Conservation (phyloP, 352 stramenopile species). For the Pythium sp. region DNA sequence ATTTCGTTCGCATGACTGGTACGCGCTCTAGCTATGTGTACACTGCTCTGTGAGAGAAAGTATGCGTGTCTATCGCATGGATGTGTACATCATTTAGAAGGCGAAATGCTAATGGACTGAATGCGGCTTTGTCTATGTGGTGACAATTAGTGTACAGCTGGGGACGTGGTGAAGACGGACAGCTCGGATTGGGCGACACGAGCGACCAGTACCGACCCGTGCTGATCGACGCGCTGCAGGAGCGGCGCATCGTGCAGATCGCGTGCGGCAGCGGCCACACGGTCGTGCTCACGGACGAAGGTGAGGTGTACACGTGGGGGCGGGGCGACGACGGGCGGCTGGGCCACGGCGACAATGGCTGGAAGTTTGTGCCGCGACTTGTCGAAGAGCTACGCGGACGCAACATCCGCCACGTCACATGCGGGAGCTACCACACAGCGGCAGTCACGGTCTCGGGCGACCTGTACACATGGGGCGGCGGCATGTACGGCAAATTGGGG, state of each 20-base stretch:
- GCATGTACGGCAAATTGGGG: conserved; percentile 95
- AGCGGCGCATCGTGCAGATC: conserved; percentile 85
- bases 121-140: not conserved
- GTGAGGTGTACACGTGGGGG: conserved; percentile 89
- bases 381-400: conserved; percentile 90
- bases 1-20: conserved; percentile 6
- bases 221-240: conserved; percentile 77
- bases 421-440: conserved; percentile 95
- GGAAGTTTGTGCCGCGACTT: conserved; percentile 96
- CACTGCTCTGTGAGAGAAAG: not conserved
- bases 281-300: conserved; percentile 86
- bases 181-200: conserved; percentile 83
- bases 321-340: conserved; percentile 86
- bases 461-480: conserved; percentile 93
- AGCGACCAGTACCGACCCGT: conserved; percentile 86
- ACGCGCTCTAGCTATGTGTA: not conserved
- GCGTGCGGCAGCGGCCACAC: conserved; percentile 87
- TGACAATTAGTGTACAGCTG: conserved; percentile 72
- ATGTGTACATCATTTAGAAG: not conserved
- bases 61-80: not conserved
- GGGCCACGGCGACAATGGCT: conserved; percentile 93
- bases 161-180: conserved; percentile 85
- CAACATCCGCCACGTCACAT: conserved; percentile 91
- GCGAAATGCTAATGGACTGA: not conserved
- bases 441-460: conserved; percentile 93